Conservation (phyloP, 176 grass and related monocot species). For the Aegilops sharonensis region DNA sequence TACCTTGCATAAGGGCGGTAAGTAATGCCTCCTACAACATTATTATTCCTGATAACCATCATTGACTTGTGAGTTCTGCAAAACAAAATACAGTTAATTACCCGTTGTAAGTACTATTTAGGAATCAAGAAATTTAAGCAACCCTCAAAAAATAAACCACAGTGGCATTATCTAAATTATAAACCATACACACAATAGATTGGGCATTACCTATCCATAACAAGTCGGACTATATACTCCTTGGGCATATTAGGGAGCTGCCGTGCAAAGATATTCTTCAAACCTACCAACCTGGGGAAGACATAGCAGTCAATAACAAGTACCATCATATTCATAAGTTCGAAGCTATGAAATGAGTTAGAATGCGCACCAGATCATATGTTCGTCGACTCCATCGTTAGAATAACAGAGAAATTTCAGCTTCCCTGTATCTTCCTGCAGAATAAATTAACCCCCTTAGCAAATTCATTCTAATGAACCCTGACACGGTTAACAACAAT, state of each 20-base stretch:
- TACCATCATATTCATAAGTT: neutral
- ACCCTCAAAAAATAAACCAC: neutral
- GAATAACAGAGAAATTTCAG: conserved; percentile 91
- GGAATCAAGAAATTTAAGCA: neutral
- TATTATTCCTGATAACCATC: conserved; percentile 99
- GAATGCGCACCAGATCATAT: conserved; percentile 89
- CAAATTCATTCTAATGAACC: neutral
- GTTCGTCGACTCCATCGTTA: conserved; percentile 93
- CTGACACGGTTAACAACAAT: neutral
- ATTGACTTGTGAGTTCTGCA: conserved; percentile 98
- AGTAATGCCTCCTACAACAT: conserved; percentile 96
- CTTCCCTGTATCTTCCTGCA: conserved; percentile 82
- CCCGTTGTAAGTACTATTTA: neutral
- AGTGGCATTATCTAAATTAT: neutral
- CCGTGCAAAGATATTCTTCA: conserved; percentile 98
- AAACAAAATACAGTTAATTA: conserved; percentile 16
- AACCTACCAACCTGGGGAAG: conserved; percentile 81
- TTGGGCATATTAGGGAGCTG: conserved; percentile 99
- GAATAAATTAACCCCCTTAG: conserved; percentile 23
- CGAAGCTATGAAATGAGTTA: neutral
- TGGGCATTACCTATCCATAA: conserved; percentile 86
- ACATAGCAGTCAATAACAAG: conserved; percentile 15
- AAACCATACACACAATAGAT: neutral
- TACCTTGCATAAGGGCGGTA: conserved; percentile 97
- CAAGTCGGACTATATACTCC: conserved; percentile 96